Evolutionary conservation across 495 filamentous ascomycete species (phyloP), one percentile per base, ranked within the genome.

Genomic region (Wilcoxina mikolae): DNA sequence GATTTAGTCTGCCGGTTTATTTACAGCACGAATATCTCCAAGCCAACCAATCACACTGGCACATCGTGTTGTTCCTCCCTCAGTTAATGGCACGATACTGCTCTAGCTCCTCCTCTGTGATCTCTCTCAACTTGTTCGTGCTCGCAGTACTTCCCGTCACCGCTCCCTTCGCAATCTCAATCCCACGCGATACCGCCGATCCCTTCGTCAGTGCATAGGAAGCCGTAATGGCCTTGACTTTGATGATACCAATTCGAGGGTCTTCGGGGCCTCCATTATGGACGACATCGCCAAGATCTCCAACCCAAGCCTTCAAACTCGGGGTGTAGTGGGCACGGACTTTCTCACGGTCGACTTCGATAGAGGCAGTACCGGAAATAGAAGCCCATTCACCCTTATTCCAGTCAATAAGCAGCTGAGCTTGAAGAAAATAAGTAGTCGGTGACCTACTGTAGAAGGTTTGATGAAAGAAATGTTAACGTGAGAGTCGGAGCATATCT

Each of bases 381-480:
- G 85, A 90, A 10, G 89, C 90, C 81, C 82, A 85, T 62, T 79
- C 73, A 17, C 63, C 63, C 41, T 44, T 7, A 24, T 27, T 7
- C 15, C 26, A 56, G 41, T 41, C 27, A 11, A 9, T 26, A 25
- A 3, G 23, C 27, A 18, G 1, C n/a, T 9, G 18, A n/a, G n/a
- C n/a, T n/a, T n/a, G n/a, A n/a, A n/a, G n/a, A n/a, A n/a, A n/a
- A n/a, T n/a, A n/a, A n/a, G n/a, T n/a, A n/a, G n/a, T n/a, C n/a
- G n/a, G n/a, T n/a, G 15, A 73, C 74, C 74, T 64, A 79, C 76
- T 55, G 86, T 87, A 35, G 75, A 78, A 57, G 67, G 70, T 68
- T 86, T 83, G 58, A 88, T 73, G 77, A 96, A 96, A 48, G 80
- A 78, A 66, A 95, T 77, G 73, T 95, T 95, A 67, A 83, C 77